These are phyloP conservation scores for Casuarina cunninghamiana DNA, from an alignment of 306 rosid species.

Conservation along the genomic window DNA sequence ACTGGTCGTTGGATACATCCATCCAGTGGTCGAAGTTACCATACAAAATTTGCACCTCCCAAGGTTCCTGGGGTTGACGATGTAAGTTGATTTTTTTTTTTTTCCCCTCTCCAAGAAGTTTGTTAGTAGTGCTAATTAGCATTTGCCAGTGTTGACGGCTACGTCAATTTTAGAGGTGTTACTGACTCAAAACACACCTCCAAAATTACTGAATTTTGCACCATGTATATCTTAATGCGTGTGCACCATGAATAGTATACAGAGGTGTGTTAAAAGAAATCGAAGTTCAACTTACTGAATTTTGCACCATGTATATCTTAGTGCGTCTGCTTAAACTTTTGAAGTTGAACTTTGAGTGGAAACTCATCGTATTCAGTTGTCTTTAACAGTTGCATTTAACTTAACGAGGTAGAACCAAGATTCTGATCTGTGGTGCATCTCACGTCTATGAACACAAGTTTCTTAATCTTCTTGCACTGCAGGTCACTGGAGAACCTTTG, in stretches of 20 bases:
- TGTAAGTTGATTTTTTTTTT: slow-evolving; percentile 36
- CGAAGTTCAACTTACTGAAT: not conserved
- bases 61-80: slow-evolving; percentile 83
- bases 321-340: not conserved
- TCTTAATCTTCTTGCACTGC: slow-evolving; percentile 19
- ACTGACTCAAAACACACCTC: not conserved
- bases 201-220: not conserved
- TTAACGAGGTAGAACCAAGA: not conserved
- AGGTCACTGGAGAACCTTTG: slow-evolving; percentile 84
- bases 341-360: not conserved
- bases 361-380: not conserved
- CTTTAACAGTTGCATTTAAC: not conserved
- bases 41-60: slow-evolving; percentile 89
- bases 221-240: not conserved
- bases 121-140: not conserved
- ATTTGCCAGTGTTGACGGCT: not conserved
- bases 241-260: not conserved
- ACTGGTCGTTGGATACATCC: slow-evolving; percentile 98
- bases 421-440: not conserved
- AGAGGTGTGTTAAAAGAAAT: not conserved
- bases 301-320: not conserved
- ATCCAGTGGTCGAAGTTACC: slow-evolving; percentile 88
- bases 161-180: not conserved
- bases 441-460: not conserved
- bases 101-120: not conserved